Evolutionary conservation across 2,329 filamentous ascomycete species (phyloP), one percentile per base, ranked within the genome.

Genomic region (Verticillium klebahnii): DNA sequence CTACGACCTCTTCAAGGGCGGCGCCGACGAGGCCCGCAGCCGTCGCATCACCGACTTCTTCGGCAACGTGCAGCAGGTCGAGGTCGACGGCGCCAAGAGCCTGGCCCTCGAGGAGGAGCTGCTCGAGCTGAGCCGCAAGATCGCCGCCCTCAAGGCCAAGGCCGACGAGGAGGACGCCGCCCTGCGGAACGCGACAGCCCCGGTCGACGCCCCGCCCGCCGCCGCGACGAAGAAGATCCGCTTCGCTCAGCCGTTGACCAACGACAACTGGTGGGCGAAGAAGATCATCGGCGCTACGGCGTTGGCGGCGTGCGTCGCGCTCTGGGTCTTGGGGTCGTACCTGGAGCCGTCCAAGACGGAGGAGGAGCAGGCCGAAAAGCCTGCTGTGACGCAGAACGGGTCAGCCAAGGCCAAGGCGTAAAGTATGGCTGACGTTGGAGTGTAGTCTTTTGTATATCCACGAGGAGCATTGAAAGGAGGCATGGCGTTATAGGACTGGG

Each of bases 1-100:
- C 62, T 98, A 96, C 81, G 95, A 99, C 73, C 78, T 99, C n/a
- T 98, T 99, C 75, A 87, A 85, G 0, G 94, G 93, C 12, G 93
- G 92, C 7, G 90, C 93, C 68, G 80, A 87, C 8, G 88, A 84
- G 11, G 94, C 91, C 0, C 85, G 93, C 60, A 86, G 89, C 68
- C 87, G 93, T 52, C 83, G 95, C 34, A 87, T 99, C 50, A 96
- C 96, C 69, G 95, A 99, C 73, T 99, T 99, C 77, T 98, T 99
- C 66, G 95, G 95, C 29, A 99, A 98, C 73, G 93, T 98, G 15
- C 95, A 99, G 74, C 96, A 94, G 68, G 93, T 99, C 3, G 95
- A 98, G 76, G 87, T 98, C 3, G 91, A 95, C 67, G 82, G 82
- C 31, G 79, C 80, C 55, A 81, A 84, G 62, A 84, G 83, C 63